phyloP scores from a whole-genome alignment of 1,284 basidiomycete species.

The Melanopsichium pennsylvanicum region DNA sequence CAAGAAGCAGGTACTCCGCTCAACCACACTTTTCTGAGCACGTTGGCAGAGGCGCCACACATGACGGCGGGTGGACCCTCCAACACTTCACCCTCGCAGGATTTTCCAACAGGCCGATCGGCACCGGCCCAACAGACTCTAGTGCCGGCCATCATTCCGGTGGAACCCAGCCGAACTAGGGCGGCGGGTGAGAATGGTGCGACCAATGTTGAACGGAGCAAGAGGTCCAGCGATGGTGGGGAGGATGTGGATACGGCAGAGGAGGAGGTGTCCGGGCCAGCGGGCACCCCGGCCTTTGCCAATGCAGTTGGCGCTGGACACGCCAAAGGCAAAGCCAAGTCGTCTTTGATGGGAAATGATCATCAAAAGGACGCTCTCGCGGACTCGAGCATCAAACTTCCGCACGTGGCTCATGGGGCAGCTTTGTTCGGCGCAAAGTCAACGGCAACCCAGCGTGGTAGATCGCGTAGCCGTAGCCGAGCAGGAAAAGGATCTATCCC shows the following conservation, averaged over 20 bases:
- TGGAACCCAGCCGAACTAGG: slow-evolving; percentile 7
- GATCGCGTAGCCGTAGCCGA: slow-evolving; percentile 28
- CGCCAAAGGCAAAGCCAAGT: slow-evolving; percentile 36
- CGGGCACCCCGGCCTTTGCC: not conserved
- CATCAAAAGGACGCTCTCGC: no score
- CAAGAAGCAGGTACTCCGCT: slow-evolving; percentile 67
- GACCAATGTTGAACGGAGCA: slow-evolving; percentile 3
- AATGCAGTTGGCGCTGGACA: not conserved
- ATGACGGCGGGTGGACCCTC: not conserved
- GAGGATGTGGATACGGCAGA: slow-evolving; percentile 44
- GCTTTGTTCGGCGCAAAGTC: not conserved
- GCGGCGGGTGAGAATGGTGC: slow-evolving; percentile 4
- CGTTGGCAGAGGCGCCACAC: slow-evolving; percentile 66
- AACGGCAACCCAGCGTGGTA: slow-evolving; percentile 3
- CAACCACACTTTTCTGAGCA: slow-evolving; percentile 69
- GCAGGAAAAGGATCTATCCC: slow-evolving; percentile 12
- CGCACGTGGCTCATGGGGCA: slow-evolving; percentile 5
- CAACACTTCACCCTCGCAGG: slow-evolving; percentile 14
- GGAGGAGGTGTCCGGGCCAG: slow-evolving; percentile 19
- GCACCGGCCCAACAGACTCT: slow-evolving; percentile 43
- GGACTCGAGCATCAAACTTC: no score
- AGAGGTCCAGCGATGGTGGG: slow-evolving; percentile 33
- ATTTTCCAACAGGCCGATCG: slow-evolving; percentile 49
- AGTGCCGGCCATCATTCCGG: slow-evolving; percentile 30
- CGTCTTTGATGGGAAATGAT: no score